These are phyloP conservation scores for Septoria petroselini DNA, from an alignment of 2,329 filamentous ascomycete species.

Conservation along the genomic window DNA sequence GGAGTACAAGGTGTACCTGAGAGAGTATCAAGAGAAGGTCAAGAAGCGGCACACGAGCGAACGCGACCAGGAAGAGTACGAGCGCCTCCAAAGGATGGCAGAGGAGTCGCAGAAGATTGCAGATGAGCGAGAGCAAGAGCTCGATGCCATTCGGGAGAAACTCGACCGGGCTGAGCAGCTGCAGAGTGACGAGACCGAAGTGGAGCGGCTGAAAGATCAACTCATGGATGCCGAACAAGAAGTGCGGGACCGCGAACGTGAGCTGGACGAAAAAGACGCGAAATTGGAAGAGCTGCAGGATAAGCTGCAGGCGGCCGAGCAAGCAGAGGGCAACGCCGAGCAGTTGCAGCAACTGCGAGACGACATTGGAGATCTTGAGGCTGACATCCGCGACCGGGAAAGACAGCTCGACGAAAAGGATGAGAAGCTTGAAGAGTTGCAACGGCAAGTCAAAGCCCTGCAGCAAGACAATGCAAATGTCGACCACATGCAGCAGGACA, in stretches of 20 bases:
- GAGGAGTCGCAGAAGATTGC: constrained; percentile 43
- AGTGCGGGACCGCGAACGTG: constrained; percentile 50
- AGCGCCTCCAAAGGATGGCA: constrained; percentile 45
- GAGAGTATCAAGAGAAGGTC: constrained; percentile 77
- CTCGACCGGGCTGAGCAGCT: constrained; percentile 41
- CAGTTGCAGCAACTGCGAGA: constrained; percentile 43
- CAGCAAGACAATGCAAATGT: constrained; percentile 47
- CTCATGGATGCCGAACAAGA: constrained; percentile 50
- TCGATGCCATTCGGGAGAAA: constrained; percentile 43
- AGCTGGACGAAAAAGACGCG: constrained; percentile 44
- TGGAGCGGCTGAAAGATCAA: constrained; percentile 47
- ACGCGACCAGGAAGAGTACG: constrained; percentile 61
- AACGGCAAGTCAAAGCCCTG: constrained; percentile 41
- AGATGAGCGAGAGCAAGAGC: constrained; percentile 44
- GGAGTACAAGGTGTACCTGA: constrained; percentile 73
- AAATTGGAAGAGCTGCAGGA: constrained; percentile 49
- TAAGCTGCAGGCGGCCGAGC: constrained; percentile 40
- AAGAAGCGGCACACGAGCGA: constrained; percentile 71
- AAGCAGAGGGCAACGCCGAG: constrained; percentile 35
- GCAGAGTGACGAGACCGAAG: constrained; percentile 33
- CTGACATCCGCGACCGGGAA: constrained; percentile 51
- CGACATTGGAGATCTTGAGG: constrained; percentile 50
- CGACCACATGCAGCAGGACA: constrained; percentile 58
- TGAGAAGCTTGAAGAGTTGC: constrained; percentile 51
- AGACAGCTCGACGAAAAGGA: constrained; percentile 39